phyloP scores from a whole-genome alignment of 352 stramenopile genomes.

The Phytophthora megakarya region DNA sequence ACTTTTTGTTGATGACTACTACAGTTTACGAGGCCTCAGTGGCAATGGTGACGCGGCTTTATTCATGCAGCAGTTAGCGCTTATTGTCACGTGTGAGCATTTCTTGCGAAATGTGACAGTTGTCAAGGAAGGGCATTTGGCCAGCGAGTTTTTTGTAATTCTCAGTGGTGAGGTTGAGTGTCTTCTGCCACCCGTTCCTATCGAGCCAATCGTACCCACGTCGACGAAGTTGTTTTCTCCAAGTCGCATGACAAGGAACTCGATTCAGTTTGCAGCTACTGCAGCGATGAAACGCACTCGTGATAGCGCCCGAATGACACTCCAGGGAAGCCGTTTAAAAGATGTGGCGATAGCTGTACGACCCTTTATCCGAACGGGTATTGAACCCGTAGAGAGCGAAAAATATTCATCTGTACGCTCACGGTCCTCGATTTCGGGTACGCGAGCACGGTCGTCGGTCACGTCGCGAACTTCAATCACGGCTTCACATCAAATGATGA shows the following conservation, averaged over 20 bases:
- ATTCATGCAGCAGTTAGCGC: constrained; percentile 42
- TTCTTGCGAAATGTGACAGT: constrained; percentile 65
- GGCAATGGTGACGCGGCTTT: constrained; percentile 22
- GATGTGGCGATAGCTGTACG: constrained; percentile 1
- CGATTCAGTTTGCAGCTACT: constrained; percentile 24
- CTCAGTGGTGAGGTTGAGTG: constrained; percentile 65
- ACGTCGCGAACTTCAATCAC: constrained; percentile 3
- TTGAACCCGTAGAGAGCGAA: constrained; percentile 19
- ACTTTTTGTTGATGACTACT: constrained; percentile 33
- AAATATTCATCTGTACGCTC: neutral
- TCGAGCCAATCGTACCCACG: neutral
- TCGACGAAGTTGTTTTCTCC: constrained; percentile 1
- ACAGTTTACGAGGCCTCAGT: constrained; percentile 3
- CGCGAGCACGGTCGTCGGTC: constrained; percentile 3
- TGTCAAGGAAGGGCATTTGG: constrained; percentile 56
- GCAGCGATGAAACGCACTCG: constrained; percentile 28
- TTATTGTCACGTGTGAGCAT: constrained; percentile 55
- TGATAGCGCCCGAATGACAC: constrained; percentile 24
- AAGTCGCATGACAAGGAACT: constrained; percentile 17
- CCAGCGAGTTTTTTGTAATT: constrained; percentile 63
- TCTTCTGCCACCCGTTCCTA: constrained; percentile 41
- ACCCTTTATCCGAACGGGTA: constrained; percentile 1
- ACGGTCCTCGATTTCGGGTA: neutral
- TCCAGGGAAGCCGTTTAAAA: constrained; percentile 11
- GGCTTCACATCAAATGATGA: constrained; percentile 7